Base-by-base conservation (phyloP, 257 asterid species). In the Paraleonurus japonicus region DNA sequence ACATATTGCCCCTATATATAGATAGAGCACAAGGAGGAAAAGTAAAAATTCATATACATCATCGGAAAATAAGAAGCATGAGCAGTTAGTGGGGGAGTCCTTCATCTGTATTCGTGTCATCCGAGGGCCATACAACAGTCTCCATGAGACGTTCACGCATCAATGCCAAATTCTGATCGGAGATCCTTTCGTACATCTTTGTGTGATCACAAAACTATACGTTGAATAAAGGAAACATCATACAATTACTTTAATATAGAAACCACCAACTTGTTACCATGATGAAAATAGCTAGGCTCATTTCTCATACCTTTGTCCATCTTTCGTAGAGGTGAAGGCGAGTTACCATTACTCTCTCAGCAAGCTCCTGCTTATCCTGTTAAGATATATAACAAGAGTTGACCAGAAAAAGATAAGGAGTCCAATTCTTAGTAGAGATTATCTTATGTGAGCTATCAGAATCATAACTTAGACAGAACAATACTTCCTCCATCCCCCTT, bases 331-430 rank as follows among this genome's bases (percentile, higher is more conserved):
- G 96, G 76, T 87, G 88, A 76, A 92, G 98, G 17, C 97, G 87
- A 22, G 98, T 92, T 39, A 90, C 69, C 98, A 90, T 90, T 61
- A 90, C 96, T 81, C 96, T 92, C 80, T 92, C 98, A 5, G 95
- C 98, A 66, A 92, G 95, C 11, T 87, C 95, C 27, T 75, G 92
- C 69, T 74, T 83, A 45, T 88, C 96, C 98, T 92, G 85, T 53
- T 9, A 4, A 35, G 9, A 35, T 8, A 35, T 2, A 35, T 35
- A 32, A 32, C 7, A n/a, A 32, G 39, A 32, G 7, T 32, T 32
- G 39, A 35, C 12, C 12, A 35, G 2, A 35, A 35, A 9, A 9
- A 35, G n/a, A n/a, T n/a, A n/a, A n/a, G n/a, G n/a, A n/a, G 43
- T 7, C 43, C 1, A 7, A 8, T 9, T 4, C 9, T n/a, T n/a